Evolutionary conservation across 208 protist genomes (phyloP).

Genomic region (Crithidia mellificae): DNA sequence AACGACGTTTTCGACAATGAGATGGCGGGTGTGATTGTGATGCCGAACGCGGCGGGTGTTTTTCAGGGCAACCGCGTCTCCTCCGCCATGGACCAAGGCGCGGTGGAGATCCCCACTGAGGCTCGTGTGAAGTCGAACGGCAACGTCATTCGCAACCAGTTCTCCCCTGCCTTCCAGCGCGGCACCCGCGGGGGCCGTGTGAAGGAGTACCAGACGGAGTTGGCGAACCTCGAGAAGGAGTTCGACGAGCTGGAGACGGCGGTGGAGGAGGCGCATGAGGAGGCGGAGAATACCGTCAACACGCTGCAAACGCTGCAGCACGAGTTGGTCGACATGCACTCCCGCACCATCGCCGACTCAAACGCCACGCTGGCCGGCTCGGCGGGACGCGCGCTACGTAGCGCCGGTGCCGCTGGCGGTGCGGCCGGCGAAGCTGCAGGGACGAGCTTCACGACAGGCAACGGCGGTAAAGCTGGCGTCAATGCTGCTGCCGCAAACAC

Average conservation of each 20-base stretch:
- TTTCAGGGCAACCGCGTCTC: constrained; percentile 79
- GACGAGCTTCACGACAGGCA: too few species aligned
- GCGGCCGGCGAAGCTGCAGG: too few species aligned
- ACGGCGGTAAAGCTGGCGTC: too few species aligned
- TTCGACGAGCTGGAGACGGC: constrained; percentile 28
- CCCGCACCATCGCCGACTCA: constrained; percentile 15
- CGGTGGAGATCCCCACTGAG: constrained; percentile 59
- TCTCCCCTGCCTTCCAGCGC: constrained; percentile 83
- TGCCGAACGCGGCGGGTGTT: constrained; percentile 41
- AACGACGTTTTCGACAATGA: constrained; percentile 90
- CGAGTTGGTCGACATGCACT: constrained; percentile 25
- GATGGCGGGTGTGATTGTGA: constrained; percentile 47
- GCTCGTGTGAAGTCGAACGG: constrained; percentile 47
- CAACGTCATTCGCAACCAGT: constrained; percentile 86
- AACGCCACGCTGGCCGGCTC: constrained; percentile 11
- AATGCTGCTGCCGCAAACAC: not conserved
- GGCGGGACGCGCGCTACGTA: constrained; percentile 18
- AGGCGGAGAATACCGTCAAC: constrained; percentile 9
- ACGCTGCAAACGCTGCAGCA: constrained; percentile 25
- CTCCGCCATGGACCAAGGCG: constrained; percentile 54
- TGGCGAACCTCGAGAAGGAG: constrained; percentile 36
- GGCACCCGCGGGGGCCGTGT: constrained; percentile 47
- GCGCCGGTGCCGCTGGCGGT: not conserved
- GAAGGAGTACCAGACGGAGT: constrained; percentile 52
- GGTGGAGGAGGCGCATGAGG: constrained; percentile 19